Evolutionary conservation across 371 early-diverging fungal species (phyloP).

Genomic region (Rhizopus arrhizus): DNA sequence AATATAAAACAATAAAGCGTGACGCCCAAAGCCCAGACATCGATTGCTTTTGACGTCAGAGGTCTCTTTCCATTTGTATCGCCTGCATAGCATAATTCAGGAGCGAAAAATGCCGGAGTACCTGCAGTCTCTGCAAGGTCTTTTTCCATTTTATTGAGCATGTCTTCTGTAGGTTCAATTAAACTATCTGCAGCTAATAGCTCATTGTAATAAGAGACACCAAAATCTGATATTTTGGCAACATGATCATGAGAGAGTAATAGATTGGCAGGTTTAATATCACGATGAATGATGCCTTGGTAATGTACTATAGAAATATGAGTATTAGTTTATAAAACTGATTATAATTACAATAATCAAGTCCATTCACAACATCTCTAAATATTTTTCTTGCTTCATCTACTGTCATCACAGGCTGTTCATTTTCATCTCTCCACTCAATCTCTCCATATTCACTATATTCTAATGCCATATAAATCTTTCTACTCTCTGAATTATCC

Average conservation of each 20-base stretch:
- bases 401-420: constrained; percentile 66
- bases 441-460: constrained; percentile 92
- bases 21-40: constrained; percentile 99
- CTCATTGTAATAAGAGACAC: constrained; percentile 81
- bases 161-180: constrained; percentile 12
- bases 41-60: constrained; percentile 85
- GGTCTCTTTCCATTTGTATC: constrained; percentile 35
- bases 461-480: constrained; percentile 89
- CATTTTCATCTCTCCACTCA: constrained; percentile 77
- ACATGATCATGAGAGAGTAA: constrained; percentile 68
- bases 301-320: constrained; percentile 69
- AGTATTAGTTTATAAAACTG: background rate
- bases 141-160: constrained; percentile 55
- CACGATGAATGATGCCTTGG: constrained; percentile 93
- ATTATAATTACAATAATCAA: constrained; percentile 77
- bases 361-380: constrained; percentile 86
- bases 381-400: constrained; percentile 80
- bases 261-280: constrained; percentile 95
- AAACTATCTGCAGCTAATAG: constrained; percentile 33
- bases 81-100: constrained; percentile 87
- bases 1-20: constrained; percentile 96
- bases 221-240: constrained; percentile 96
- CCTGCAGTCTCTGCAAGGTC: constrained; percentile 96
- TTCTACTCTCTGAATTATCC: constrained; percentile 86
- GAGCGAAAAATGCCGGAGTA: constrained; percentile 97